Evolutionary conservation across 2,329 filamentous ascomycete species (phyloP).

Genomic region (Botryotinia globosa): DNA sequence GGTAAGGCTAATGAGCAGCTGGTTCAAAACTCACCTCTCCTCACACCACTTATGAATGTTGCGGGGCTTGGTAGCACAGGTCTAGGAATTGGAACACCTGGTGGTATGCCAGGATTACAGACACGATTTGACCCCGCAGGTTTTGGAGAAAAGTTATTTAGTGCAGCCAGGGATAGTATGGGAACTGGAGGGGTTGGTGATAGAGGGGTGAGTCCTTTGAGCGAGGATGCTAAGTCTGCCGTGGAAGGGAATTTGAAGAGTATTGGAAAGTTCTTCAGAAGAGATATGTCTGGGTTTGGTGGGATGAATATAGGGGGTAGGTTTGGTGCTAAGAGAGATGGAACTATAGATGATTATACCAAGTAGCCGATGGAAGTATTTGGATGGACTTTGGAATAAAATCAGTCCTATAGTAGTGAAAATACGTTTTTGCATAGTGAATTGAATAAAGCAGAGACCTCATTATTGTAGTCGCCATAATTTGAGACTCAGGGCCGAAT

Average conservation of each 20-base stretch:
- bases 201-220: constrained; percentile 28
- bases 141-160: constrained; percentile 84
- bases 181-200: constrained; percentile 42
- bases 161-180: constrained; percentile 78
- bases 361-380: constrained; percentile 21
- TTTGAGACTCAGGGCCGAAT: neutral
- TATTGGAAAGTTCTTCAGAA: constrained; percentile 92
- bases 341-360: constrained; percentile 28
- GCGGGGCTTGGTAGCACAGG: constrained; percentile 46
- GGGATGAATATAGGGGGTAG: constrained; percentile 61
- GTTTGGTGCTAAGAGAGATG: constrained; percentile 34
- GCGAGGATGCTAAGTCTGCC: constrained; percentile 59
- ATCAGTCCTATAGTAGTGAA: neutral
- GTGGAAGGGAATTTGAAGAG: constrained; percentile 94
- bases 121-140: constrained; percentile 75
- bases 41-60: constrained; percentile 62
- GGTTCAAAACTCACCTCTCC: constrained; percentile 64
- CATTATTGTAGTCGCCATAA: too few species aligned
- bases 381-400: neutral
- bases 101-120: constrained; percentile 43
- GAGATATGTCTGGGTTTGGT: constrained; percentile 77
- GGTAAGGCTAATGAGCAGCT: constrained; percentile 67
- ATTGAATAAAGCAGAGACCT: neutral
- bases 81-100: constrained; percentile 44
- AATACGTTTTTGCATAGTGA: neutral